Evolutionary conservation across 345 rosid species (phyloP).

Genomic region (Lagerstroemia speciosa): DNA sequence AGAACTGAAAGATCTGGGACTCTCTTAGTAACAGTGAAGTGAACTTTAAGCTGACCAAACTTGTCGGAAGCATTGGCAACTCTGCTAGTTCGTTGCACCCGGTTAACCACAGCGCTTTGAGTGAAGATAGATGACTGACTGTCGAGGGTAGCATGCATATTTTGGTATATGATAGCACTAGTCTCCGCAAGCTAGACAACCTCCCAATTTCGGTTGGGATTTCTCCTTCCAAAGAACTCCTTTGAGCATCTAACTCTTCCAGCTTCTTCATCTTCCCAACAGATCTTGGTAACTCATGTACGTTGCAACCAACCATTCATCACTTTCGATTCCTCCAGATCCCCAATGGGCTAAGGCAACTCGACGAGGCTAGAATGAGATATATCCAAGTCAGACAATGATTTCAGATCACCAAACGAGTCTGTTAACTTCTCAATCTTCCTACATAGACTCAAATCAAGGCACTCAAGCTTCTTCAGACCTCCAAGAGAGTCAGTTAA

Average conservation of each 20-base stretch:
- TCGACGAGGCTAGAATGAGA: neutral
- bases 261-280: constrained; percentile 6
- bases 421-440: neutral
- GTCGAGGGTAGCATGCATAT: constrained; percentile 7
- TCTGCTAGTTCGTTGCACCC: constrained; percentile 11
- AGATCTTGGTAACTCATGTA: neutral
- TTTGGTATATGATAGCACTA: constrained; percentile 9
- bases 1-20: neutral
- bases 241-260: too few species aligned
- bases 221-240: too few species aligned
- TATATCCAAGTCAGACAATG: neutral
- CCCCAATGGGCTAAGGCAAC: neutral
- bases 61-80: constrained; percentile 17
- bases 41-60: neutral
- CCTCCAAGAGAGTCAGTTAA: neutral
- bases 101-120: constrained; percentile 5
- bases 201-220: too few species aligned
- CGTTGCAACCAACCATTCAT: neutral
- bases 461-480: neutral
- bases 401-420: neutral
- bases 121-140: constrained; percentile 7
- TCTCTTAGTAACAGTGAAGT: neutral
- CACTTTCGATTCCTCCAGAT: neutral
- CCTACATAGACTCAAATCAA: neutral
- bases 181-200: too few species aligned